Conservation (phyloP, 257 asterid species). For the Nemophila menziesii region DNA sequence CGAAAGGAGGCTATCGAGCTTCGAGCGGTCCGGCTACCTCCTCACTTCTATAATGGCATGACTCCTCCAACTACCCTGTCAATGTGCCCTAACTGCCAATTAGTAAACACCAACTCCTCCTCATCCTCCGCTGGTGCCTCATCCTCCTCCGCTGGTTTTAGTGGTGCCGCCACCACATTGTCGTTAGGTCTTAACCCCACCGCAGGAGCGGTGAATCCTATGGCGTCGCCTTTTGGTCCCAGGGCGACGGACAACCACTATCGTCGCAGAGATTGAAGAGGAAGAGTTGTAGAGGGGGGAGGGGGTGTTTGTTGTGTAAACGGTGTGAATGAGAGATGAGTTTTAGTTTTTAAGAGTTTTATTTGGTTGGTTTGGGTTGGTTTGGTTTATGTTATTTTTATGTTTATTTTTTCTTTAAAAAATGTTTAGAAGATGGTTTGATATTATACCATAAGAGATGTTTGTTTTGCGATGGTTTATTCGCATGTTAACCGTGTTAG, state of each 20-base stretch:
- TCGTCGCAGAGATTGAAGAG: too few relatives aligned
- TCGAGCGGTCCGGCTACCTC: constrained; percentile 71
- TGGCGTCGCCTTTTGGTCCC: constrained; percentile 47
- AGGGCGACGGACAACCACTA: constrained; percentile 23
- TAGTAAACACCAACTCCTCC: constrained; percentile 42
- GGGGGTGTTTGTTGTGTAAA: too few relatives aligned
- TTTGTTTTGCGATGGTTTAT: too few relatives aligned
- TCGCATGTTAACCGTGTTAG: too few relatives aligned
- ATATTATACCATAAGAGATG: too few relatives aligned
- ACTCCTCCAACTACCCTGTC: constrained; percentile 91
- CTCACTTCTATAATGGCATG: constrained; percentile 86
- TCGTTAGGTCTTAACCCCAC: constrained; percentile 17
- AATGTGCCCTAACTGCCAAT: constrained; percentile 96
- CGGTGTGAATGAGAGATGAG: too few relatives aligned
- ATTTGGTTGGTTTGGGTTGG: too few relatives aligned
- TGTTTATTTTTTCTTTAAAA: too few relatives aligned
- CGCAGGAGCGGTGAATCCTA: constrained; percentile 32
- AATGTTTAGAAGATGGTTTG: too few relatives aligned
- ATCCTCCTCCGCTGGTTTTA: constrained; percentile 6
- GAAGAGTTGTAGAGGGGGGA: too few relatives aligned
- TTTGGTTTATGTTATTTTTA: too few relatives aligned
- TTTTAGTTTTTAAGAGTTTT: too few relatives aligned
- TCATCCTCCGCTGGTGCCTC: constrained; percentile 24
- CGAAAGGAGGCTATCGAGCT: constrained; percentile 84
- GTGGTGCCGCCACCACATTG: constrained; percentile 12